Percentiles rank a stretch among this genome's conserved stretches.
Evolutionary conservation across 2,329 filamentous ascomycete species (phyloP).

Genomic region (Hyphodiscus sp.): DNA sequence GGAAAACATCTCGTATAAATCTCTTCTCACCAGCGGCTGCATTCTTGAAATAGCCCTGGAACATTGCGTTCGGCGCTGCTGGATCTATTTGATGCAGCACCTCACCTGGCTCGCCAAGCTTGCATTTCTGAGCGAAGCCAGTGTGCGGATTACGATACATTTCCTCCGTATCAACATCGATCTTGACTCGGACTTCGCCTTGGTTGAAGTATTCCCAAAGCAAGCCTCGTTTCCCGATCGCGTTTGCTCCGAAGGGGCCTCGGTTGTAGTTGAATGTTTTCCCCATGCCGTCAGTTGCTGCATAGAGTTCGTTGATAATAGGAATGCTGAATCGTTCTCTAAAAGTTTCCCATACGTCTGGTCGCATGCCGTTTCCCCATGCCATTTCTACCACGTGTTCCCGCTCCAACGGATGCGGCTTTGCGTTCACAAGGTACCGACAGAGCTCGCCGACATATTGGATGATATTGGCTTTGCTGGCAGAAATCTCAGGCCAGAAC

Average conservation of each 20-base stretch:
- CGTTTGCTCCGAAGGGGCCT: constrained; percentile 29
- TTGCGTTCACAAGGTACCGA: constrained; percentile 38
- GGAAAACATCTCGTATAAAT: constrained; percentile 34
- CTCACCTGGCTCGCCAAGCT: constrained; percentile 35
- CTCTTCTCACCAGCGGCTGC: constrained; percentile 35
- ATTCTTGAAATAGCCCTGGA: constrained; percentile 30
- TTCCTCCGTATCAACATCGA: constrained; percentile 31
- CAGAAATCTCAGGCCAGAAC: constrained; percentile 37
- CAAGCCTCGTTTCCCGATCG: constrained; percentile 33
- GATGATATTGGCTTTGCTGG: constrained; percentile 34
- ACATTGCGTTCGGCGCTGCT: constrained; percentile 31
- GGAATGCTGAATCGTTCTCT: constrained; percentile 33
- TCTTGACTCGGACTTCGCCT: constrained; percentile 17
- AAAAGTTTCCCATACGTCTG: constrained; percentile 39
- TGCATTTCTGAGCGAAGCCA: constrained; percentile 30
- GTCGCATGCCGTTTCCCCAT: constrained; percentile 38
- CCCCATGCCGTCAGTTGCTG: constrained; percentile 36
- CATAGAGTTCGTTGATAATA: constrained; percentile 39
- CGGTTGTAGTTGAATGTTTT: too few species aligned
- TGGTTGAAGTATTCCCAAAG: constrained; percentile 15
- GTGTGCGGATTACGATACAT: constrained; percentile 35
- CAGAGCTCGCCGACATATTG: constrained; percentile 40
- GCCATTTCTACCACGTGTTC: constrained; percentile 36
- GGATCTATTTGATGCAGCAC: constrained; percentile 9
- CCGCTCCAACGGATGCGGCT: constrained; percentile 36